These are phyloP conservation scores for Xylaria hypoxylon DNA, from an alignment of 2,329 filamentous ascomycete genomes.

Conservation along the genomic window DNA sequence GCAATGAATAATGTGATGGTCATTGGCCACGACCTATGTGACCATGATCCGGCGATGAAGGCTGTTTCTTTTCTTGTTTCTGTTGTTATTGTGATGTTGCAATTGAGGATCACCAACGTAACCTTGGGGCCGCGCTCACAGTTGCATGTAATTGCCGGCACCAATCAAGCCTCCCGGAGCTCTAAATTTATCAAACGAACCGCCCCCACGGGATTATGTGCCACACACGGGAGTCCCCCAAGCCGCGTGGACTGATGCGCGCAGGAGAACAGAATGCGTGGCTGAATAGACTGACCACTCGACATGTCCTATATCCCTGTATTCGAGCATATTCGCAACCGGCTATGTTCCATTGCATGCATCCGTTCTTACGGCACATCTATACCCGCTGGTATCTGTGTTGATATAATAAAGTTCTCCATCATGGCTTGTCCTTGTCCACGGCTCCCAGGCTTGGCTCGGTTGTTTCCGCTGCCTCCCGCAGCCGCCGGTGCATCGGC, in stretches of 20 bases:
- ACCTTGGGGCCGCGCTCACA: conserved; percentile 24
- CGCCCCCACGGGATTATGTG: conserved; percentile 36
- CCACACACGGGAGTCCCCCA: conserved; percentile 27
- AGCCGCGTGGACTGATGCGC: conserved; percentile 35
- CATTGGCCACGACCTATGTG: conserved; percentile 26
- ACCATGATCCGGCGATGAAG: conserved; percentile 20
- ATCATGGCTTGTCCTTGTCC: conserved; percentile 73
- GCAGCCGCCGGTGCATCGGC: conserved; percentile 48
- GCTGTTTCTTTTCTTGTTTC: neutral
- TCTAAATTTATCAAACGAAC: conserved; percentile 37
- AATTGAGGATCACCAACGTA: conserved; percentile 29
- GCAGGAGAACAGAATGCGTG: conserved; percentile 19
- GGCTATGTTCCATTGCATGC: conserved; percentile 27
- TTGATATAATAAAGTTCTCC: conserved; percentile 87
- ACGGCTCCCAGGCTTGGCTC: conserved; percentile 48
- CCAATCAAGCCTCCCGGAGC: conserved; percentile 23
- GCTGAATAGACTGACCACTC: conserved; percentile 18
- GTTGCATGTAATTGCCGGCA: conserved; percentile 13
- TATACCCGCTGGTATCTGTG: conserved; percentile 68
- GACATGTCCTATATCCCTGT: conserved; percentile 22
- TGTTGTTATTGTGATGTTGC: conserved; percentile 13
- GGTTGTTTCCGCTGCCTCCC: conserved; percentile 47
- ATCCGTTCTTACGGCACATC: conserved; percentile 47
- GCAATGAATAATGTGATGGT: conserved; percentile 12
- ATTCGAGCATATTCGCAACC: conserved; percentile 27